Conservation (phyloP, 1,284 basidiomycete genomes). For the Cutaneotrichosporon mucoides region DNA sequence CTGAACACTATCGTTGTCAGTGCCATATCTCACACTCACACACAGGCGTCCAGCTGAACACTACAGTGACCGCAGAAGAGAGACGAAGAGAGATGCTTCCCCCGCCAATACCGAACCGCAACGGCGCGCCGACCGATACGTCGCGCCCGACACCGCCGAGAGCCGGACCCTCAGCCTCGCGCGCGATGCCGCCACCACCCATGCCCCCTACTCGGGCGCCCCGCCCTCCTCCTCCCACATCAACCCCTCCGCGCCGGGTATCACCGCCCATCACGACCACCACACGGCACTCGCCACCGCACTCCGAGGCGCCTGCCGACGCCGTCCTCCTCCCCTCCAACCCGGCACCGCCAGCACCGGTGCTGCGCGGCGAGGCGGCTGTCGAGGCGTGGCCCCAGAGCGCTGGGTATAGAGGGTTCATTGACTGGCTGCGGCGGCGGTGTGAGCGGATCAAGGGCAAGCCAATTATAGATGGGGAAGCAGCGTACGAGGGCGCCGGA, state of each 20-base stretch:
- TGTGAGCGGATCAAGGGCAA: conserved; percentile 68
- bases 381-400: conserved; percentile 65
- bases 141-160: not conserved
- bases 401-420: conserved; percentile 66
- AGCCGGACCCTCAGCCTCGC: not conserved
- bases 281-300: not conserved
- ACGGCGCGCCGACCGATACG: too few species aligned
- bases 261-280: not conserved
- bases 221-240: not conserved
- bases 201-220: not conserved
- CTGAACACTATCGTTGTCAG: too few species aligned
- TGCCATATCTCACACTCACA: too few species aligned
- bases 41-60: too few species aligned
- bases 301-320: not conserved
- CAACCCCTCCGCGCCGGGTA: not conserved
- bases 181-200: not conserved
- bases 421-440: conserved; percentile 65
- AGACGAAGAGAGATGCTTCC: not conserved
- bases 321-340: conserved; percentile 20
- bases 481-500: conserved; percentile 34
- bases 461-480: conserved; percentile 31
- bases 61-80: too few species aligned
- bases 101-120: not conserved
- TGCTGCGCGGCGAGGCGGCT: conserved; percentile 59
- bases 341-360: conserved; percentile 22